Percentiles rank a stretch among this genome's conserved stretches.
Evolutionary conservation across 2,329 filamentous ascomycete genomes (phyloP).

Genomic region (Colletotrichum costaricense): DNA sequence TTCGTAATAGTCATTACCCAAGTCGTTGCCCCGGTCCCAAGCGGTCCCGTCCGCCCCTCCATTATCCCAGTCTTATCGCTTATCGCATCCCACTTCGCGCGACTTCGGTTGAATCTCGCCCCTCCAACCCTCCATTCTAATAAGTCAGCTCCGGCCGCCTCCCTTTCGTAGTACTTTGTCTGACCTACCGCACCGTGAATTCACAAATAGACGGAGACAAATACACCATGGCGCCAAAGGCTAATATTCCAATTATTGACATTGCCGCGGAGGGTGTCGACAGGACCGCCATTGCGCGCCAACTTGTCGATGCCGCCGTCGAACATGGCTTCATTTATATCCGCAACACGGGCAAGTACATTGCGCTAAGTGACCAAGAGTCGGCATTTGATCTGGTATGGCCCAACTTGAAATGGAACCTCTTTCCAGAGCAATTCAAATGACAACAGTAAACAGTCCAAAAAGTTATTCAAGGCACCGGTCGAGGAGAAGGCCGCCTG

Average conservation of each 20-base stretch:
- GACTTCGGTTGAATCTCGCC: slow-evolving; percentile 12
- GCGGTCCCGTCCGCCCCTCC: slow-evolving; percentile 21
- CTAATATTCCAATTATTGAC: slow-evolving; percentile 84
- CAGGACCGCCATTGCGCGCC: slow-evolving; percentile 67
- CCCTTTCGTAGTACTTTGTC: background rate
- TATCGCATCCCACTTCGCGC: slow-evolving; percentile 34
- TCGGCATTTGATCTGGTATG: slow-evolving; percentile 79
- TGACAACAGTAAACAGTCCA: slow-evolving; percentile 62
- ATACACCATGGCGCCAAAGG: slow-evolving; percentile 44
- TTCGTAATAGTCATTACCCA: slow-evolving; percentile 30
- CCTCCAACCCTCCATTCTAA: slow-evolving; percentile 10
- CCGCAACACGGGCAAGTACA: slow-evolving; percentile 77
- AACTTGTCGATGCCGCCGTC: slow-evolving; percentile 82
- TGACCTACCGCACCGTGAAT: background rate
- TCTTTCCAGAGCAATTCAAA: background rate
- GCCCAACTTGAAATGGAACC: background rate
- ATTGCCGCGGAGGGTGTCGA: slow-evolving; percentile 71
- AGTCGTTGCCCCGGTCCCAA: slow-evolving; percentile 5
- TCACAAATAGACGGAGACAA: background rate
- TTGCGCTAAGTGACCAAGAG: slow-evolving; percentile 74
- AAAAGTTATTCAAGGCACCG: slow-evolving; percentile 78
- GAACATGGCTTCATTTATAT: slow-evolving; percentile 93
- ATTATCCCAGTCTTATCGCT: slow-evolving; percentile 34
- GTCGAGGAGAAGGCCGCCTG: slow-evolving; percentile 78
- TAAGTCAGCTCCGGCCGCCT: background rate